Base-by-base conservation (phyloP, 768 basidiomycete species). In the Lactarius tabidus region DNA sequence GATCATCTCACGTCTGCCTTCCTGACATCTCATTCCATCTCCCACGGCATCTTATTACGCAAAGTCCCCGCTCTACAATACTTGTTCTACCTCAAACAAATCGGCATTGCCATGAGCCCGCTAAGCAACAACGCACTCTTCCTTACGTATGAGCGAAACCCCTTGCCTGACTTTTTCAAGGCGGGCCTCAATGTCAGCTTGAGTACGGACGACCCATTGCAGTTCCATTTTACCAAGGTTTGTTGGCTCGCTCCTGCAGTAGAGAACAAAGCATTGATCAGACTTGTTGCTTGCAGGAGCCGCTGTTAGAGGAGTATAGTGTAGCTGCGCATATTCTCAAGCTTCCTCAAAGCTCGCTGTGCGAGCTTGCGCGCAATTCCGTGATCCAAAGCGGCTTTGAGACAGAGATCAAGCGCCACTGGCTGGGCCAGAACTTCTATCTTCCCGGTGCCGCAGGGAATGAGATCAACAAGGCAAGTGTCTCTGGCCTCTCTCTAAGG, bases 241-340 rank as follows among this genome's bases (percentile, higher is more conserved):
- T 23, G 15, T 48, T 4, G 15, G 35, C 35, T 12, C 29, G 31
- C 39, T 41, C 8, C 60, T n/a, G n/a, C n/a, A 51, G 15, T 45
- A 3, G 23, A 35, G 23, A 55, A 29, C 14, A 29, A 52, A n/a
- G 23, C 17, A 17, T 35, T 38, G 12, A 41, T 18, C 5, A 31
- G 6, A 3, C 31, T 10, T 28, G 28, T 54, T 17, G 12, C 5
- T 1, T 59, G 6, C 70, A 95, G 92, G 95, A 98, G 79, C 95
- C 95, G 7, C 76, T 98, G 17, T 77, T 98, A 63, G 97, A 99
- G 72, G 97, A 99, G 73, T 99, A 98, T 74, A 95, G 93, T 55
- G 96, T 98, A 12, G 97, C 97, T 1, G 95, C 97, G 52, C 71
- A 97, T 89, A 98, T 99, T 65, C 97, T 98, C 77, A 98, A 98